A percentile compares a stretch with the other conserved stretches of the same genome.
phyloP scores from a whole-genome alignment of 257 asterid species.

The Jacaranda mimosifolia region DNA sequence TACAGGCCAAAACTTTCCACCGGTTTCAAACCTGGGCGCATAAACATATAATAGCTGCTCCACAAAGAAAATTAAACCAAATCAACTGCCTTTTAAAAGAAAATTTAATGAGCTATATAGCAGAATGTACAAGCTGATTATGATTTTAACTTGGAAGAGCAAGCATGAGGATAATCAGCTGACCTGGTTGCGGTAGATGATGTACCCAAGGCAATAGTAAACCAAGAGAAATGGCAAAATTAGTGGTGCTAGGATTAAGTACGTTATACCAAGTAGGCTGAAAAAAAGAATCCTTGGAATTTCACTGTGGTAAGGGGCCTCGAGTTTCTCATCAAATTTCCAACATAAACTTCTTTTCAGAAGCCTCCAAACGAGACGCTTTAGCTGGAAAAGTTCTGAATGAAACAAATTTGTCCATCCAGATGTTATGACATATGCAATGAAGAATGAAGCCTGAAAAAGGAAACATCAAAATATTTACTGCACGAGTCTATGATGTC shows the following conservation, averaged over 20 bases:
- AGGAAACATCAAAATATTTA: slow-evolving; percentile 16
- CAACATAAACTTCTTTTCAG: slow-evolving; percentile 53
- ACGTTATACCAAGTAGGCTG: slow-evolving; percentile 86
- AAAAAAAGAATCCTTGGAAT: slow-evolving; percentile 86
- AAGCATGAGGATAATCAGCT: too few relatives aligned
- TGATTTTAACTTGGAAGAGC: too few relatives aligned
- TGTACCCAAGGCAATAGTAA: slow-evolving; percentile 85
- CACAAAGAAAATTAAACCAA: slow-evolving; percentile 28
- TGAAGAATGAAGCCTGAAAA: slow-evolving; percentile 94
- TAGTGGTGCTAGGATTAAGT: slow-evolving; percentile 93
- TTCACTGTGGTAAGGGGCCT: slow-evolving; percentile 86
- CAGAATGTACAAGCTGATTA: too few relatives aligned
- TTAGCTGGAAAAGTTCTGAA: slow-evolving; percentile 66
- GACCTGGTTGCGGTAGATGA: slow-evolving; percentile 95
- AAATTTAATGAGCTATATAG: too few relatives aligned
- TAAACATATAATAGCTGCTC: slow-evolving; percentile 83
- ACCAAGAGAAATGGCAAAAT: slow-evolving; percentile 87
- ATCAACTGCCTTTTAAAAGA: slow-evolving; percentile 13
- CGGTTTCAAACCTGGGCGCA: slow-evolving; percentile 82
- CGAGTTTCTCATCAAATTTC: slow-evolving; percentile 58
- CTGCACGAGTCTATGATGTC: slow-evolving; percentile 25
- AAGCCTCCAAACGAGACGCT: slow-evolving; percentile 51
- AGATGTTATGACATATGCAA: slow-evolving; percentile 94
- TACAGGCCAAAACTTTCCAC: slow-evolving; percentile 95
- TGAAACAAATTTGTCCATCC: slow-evolving; percentile 92